phyloP scores from a whole-genome alignment of 2,329 filamentous ascomycete species.

The Lasiodiplodia citricola region DNA sequence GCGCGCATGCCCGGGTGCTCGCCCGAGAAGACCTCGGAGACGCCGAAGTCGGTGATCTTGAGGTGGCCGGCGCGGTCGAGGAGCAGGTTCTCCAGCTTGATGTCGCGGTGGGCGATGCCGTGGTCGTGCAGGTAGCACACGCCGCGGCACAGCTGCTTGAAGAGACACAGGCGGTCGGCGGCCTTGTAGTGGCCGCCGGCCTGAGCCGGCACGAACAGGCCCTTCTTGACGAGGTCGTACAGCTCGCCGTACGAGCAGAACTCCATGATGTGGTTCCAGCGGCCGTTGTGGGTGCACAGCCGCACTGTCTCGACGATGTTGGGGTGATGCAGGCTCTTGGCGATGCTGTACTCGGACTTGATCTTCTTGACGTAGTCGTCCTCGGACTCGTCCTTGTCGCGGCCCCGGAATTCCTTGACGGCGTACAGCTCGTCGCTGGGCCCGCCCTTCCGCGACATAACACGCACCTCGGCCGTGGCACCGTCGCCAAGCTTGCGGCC shows the following conservation, averaged over 20 bases:
- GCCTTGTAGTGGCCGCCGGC: constrained; percentile 54
- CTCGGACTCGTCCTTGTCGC: constrained; percentile 70
- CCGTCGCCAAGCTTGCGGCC: constrained; percentile 81
- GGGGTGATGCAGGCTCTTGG: constrained; percentile 82
- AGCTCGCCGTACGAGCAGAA: constrained; percentile 85
- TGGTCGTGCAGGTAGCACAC: constrained; percentile 81
- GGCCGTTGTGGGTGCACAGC: constrained; percentile 72
- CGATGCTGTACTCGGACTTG: constrained; percentile 88
- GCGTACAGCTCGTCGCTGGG: constrained; percentile 71
- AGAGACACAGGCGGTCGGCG: constrained; percentile 78
- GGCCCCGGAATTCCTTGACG: constrained; percentile 84
- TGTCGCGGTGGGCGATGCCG: constrained; percentile 87
- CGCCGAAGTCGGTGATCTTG: constrained; percentile 92
- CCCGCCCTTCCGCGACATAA: constrained; percentile 73
- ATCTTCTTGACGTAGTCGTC: constrained; percentile 86
- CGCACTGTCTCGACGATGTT: constrained; percentile 84
- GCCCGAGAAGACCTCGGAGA: constrained; percentile 83
- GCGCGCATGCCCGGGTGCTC: constrained; percentile 79
- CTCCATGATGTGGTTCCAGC: constrained; percentile 94
- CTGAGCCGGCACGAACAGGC: constrained; percentile 37
- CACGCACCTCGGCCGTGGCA: constrained; percentile 79
- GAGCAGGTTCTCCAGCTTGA: constrained; percentile 87
- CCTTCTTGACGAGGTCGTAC: constrained; percentile 71
- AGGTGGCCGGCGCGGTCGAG: constrained; percentile 79
- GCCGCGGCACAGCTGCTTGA: constrained; percentile 86